Evolutionary conservation across 2,329 filamentous ascomycete species (phyloP).

Genomic region (Apiospora aurea): DNA sequence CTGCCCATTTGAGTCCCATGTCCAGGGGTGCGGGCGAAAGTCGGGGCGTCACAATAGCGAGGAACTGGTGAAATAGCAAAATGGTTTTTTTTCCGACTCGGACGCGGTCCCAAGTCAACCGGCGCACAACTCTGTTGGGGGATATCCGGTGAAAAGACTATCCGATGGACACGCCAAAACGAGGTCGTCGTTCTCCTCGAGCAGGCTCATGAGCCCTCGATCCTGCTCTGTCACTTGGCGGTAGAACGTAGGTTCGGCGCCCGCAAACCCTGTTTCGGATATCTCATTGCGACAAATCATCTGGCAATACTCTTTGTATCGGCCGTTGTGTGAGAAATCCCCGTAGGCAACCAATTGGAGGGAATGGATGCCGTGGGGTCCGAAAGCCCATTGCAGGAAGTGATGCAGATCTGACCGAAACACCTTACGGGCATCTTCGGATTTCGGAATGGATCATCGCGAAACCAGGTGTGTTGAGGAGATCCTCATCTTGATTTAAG

Average conservation of each 20-base stretch:
- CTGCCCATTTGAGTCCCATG: no score
- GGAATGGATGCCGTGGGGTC: neutral
- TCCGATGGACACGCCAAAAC: neutral
- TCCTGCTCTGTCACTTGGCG: neutral
- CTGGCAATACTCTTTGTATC: neutral
- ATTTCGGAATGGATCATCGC: no score
- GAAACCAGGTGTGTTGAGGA: no score
- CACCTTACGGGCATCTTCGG: neutral
- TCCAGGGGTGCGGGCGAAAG: no score
- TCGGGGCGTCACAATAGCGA: no score
- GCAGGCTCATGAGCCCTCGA: neutral
- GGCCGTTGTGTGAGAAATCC: neutral
- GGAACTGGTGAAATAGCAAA: no score
- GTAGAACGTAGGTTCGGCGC: neutral
- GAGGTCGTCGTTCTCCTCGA: neutral
- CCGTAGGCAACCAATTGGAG: neutral
- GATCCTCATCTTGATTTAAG: no score
- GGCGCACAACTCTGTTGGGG: no score
- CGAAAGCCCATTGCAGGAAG: neutral
- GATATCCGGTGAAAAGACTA: no score
- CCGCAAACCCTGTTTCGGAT: neutral
- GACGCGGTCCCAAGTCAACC: no score
- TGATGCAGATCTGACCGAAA: neutral
- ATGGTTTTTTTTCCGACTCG: no score
- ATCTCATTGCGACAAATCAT: neutral